Evolutionary conservation across 2,329 filamentous ascomycete genomes (phyloP).

Genomic region (Aspergillus floridensis): DNA sequence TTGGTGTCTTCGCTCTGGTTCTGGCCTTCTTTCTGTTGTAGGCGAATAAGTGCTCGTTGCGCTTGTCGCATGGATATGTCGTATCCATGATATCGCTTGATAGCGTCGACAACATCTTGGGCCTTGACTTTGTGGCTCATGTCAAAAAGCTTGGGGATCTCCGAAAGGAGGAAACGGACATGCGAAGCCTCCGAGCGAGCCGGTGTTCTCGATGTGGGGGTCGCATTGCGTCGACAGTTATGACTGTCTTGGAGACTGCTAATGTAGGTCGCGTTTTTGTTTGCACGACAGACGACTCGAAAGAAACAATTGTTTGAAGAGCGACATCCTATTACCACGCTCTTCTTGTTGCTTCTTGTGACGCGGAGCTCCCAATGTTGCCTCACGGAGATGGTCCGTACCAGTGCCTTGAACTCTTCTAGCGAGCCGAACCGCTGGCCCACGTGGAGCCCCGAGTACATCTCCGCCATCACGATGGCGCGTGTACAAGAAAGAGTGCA

Average conservation of each 20-base stretch:
- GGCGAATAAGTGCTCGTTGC: constrained; percentile 36
- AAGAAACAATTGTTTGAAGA: constrained; percentile 40
- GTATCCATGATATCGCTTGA: constrained; percentile 43
- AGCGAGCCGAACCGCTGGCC: constrained; percentile 39
- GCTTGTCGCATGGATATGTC: constrained; percentile 41
- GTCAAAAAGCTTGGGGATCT: constrained; percentile 42
- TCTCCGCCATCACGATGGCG: constrained; percentile 33
- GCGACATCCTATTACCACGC: constrained; percentile 41
- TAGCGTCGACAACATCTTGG: constrained; percentile 40
- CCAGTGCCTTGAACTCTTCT: constrained; percentile 40
- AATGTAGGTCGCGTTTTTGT: constrained; percentile 42
- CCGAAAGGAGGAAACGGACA: constrained; percentile 38
- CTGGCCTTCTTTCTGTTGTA: constrained; percentile 31
- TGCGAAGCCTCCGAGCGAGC: constrained; percentile 42
- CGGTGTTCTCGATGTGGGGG: constrained; percentile 31
- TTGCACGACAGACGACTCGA: constrained; percentile 41
- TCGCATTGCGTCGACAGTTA: constrained; percentile 34
- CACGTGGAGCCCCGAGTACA: constrained; percentile 41
- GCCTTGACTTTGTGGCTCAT: constrained; percentile 36
- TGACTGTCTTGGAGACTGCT: constrained; percentile 41
- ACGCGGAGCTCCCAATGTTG: constrained; percentile 44
- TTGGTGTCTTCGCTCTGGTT: constrained; percentile 23
- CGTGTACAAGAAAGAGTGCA: constrained; percentile 7
- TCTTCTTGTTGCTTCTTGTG: constrained; percentile 42
- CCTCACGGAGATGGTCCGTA: constrained; percentile 41